A percentile compares a stretch with the other conserved stretches of the same genome.
phyloP scores from a whole-genome alignment of 2,329 filamentous ascomycete genomes.

The Chrysosporium queenslandicum region DNA sequence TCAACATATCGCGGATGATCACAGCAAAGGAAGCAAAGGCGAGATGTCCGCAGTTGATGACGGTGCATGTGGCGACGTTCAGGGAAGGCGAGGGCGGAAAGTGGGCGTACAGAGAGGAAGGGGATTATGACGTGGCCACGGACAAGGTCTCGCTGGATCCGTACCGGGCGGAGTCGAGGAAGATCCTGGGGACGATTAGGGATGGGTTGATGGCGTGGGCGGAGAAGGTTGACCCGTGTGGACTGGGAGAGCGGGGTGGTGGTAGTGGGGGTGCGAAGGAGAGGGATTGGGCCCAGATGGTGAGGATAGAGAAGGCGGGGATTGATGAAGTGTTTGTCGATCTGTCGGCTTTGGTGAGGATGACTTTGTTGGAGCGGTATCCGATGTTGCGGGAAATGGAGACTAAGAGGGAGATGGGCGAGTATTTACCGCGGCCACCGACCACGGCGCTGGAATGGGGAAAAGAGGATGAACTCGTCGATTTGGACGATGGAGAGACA shows the following conservation, averaged over 20 bases:
- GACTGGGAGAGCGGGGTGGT: slow-evolving; percentile 12
- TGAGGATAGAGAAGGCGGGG: slow-evolving; percentile 78
- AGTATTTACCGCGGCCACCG: slow-evolving; percentile 61
- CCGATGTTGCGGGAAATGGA: slow-evolving; percentile 52
- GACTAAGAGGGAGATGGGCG: slow-evolving; percentile 51
- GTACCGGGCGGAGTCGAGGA: slow-evolving; percentile 74
- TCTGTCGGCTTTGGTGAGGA: slow-evolving; percentile 72
- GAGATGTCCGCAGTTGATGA: slow-evolving; percentile 69
- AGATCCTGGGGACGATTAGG: slow-evolving; percentile 70
- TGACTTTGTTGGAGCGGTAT: slow-evolving; percentile 63
- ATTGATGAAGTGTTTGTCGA: slow-evolving; percentile 96
- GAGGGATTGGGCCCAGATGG: slow-evolving; percentile 24
- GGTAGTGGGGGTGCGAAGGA: slow-evolving; percentile 14
- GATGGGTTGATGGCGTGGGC: slow-evolving; percentile 51
- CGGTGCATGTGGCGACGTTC: slow-evolving; percentile 93
- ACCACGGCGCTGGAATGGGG: slow-evolving; percentile 71
- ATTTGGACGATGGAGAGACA: slow-evolving; percentile 59
- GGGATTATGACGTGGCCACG: slow-evolving; percentile 65
- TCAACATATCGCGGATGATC: slow-evolving; percentile 69
- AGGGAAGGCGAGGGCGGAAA: slow-evolving; percentile 72
- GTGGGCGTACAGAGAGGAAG: slow-evolving; percentile 84
- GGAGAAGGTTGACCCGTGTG: slow-evolving; percentile 15
- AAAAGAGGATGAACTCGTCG: slow-evolving; percentile 63
- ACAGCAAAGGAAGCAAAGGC: slow-evolving; percentile 73
- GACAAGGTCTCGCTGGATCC: slow-evolving; percentile 93